Evolutionary conservation across 345 rosid genomes (phyloP), one percentile per base, ranked within the genome.

Genomic region (Dimocarpus longan): DNA sequence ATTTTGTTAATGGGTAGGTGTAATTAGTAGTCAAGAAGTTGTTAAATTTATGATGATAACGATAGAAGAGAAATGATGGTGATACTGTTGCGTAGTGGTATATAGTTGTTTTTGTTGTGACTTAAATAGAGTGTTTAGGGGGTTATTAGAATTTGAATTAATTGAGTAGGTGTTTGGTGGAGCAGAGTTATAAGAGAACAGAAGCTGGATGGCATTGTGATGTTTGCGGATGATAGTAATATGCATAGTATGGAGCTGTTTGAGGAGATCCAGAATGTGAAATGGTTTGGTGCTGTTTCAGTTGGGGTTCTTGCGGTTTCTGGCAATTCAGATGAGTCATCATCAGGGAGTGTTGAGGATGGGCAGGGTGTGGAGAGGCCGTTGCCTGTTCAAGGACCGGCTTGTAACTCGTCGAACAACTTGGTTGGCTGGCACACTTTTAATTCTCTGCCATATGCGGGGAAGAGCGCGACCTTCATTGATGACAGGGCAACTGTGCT

Each of bases 231-330:
- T 80, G 99, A 97, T 84, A 92, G 99, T 81, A 97, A 94, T 70
- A 92, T 97, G 97, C 98, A 97, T 80, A 89, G 95, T 79, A 92
- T 94, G 97, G 99, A 97, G 82, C 88, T 94, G 22, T 97, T 94
- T 62, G 98, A 93, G 63, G 99, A 93, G 80, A 90, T 97, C 75
- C 99, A 94, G 80, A 93, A 86, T 72, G 95, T 94, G 80, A 90
- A 88, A 80, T 97, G 98, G 98, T 87, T 97, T 5, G 98, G 98
- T 10, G 90, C 97, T 46, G 81, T 93, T 79, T 94, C 99, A 0
- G 83, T 97, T 76, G 99, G 99, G 13, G 91, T 97, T 60, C 91
- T 94, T 42, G 88, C 76, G 40, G 93, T 88, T 87, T 89, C 93
- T 0, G 95, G 84, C 1, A 89, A 79, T 54, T 82, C 81, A 0